Evolutionary conservation across 495 filamentous ascomycete species (phyloP).

Genomic region (Penicillium dipodomyicola): DNA sequence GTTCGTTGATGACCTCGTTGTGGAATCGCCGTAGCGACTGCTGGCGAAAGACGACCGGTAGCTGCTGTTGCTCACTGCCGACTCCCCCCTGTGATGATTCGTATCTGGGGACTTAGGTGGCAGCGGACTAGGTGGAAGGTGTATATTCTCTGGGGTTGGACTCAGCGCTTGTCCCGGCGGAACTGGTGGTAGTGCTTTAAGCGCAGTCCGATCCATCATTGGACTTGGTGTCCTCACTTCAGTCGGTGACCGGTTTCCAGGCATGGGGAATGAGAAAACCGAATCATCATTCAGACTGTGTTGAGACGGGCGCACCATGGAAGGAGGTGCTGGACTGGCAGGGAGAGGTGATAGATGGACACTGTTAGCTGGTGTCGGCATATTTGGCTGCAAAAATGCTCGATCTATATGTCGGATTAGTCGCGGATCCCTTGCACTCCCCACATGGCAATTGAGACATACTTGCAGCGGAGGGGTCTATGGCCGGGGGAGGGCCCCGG

Average conservation of each 20-base stretch:
- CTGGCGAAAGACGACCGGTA: conserved; percentile 46
- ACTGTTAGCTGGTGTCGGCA: conserved; percentile 60
- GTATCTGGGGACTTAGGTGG: conserved; percentile 19
- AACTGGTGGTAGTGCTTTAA: conserved; percentile 21
- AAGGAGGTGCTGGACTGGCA: conserved; percentile 37
- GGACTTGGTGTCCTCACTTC: conserved; percentile 31
- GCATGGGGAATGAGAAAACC: conserved; percentile 62
- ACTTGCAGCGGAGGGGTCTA: conserved; percentile 57
- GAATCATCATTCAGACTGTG: conserved; percentile 44
- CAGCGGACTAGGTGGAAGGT: conserved; percentile 32
- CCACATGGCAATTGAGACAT: conserved; percentile 25
- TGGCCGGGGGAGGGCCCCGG: conserved; percentile 46
- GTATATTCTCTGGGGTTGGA: conserved; percentile 20
- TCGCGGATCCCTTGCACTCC: conserved; percentile 13
- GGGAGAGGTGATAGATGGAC: conserved; percentile 56
- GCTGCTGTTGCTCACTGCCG: conserved; percentile 44
- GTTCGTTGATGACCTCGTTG: conserved; percentile 41
- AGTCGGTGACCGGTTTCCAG: conserved; percentile 37
- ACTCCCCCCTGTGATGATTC: conserved; percentile 34
- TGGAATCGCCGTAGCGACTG: conserved; percentile 41
- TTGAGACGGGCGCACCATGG: conserved; percentile 38
- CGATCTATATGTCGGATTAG: conserved; percentile 51
- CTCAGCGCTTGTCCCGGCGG: conserved; percentile 20
- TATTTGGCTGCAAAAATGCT: conserved; percentile 54
- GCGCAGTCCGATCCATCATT: conserved; percentile 11